phyloP scores from a whole-genome alignment of 345 rosid genomes.

The Eucalyptus dawsonii region DNA sequence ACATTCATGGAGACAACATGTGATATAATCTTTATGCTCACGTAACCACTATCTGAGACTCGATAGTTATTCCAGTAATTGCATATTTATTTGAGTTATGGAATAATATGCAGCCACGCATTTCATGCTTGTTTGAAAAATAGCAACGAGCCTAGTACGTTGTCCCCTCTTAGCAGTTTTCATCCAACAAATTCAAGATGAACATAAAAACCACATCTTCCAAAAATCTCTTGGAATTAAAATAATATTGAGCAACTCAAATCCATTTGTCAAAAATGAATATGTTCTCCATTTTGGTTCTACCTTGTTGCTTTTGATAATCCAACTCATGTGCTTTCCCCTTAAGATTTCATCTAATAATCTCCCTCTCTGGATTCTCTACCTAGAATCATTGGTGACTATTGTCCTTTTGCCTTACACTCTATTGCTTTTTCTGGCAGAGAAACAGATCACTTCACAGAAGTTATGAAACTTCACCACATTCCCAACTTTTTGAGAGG shows the following conservation, averaged over 20 bases:
- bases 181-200: neutral
- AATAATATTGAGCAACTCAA: neutral
- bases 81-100: neutral
- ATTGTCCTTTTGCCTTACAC: neutral
- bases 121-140: neutral
- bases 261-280: neutral
- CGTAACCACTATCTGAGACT: neutral
- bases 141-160: neutral
- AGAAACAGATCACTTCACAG: neutral
- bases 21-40: neutral
- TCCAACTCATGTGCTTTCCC: neutral
- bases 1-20: neutral
- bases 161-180: neutral
- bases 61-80: neutral
- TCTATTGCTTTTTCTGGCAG: neutral
- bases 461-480: neutral
- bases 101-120: neutral
- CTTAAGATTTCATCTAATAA: neutral
- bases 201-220: neutral
- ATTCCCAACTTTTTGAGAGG: neutral
- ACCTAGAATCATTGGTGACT: neutral
- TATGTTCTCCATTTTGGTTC: neutral
- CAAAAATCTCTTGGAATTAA: neutral
- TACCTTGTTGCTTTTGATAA: neutral
- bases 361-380: neutral